Base-by-base conservation (phyloP, 768 basidiomycete genomes). In the Neoboletus brunneissimus region DNA sequence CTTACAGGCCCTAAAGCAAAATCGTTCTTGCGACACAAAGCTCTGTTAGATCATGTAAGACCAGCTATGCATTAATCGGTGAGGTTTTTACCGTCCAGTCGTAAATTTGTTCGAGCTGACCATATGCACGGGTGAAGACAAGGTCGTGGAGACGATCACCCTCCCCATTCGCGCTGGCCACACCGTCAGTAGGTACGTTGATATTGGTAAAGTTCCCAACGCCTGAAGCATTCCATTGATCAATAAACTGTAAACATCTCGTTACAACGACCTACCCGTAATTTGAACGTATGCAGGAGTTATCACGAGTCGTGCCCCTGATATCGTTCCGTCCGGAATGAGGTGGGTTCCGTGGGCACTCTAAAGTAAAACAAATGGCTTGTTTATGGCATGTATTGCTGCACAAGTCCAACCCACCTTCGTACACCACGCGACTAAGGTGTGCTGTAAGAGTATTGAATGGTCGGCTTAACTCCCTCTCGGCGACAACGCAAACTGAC, bases 261-360 rank as follows among this genome's bases (percentile, higher is more conserved):
- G 56, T 7, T 16, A 27, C 2, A 49, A 48, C 23, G 15, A 56
- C 67, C 37, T 51, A 76, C 87, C 91, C 38, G 83, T 85, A 52
- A 90, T 73, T 64, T 88, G 88, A 34, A 89, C 76, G 67, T 84
- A 91, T 67, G 86, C 85, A n/a, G 87, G 84, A 0, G 89, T 89
- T 59, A 82, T 76, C 5, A 89, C 77, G 67, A 89, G 82, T 66
- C 86, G 87, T 18, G 81, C 86, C 49, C 84, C 84, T 1, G 73
- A 76, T 63, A 90, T 82, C n/a, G 85, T 72, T 31, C 87, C 90
- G 51, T 84, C 81, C 12, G 88, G 90, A 59, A 92, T 88, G 61
- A 87, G 67, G 48, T 83, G 84, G 15, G 82, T 79, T 31, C 87
- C 88, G 47, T 83, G 78, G 37, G 81, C 82, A 60, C 73, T 68